These are phyloP conservation scores for Hericium rajendrae DNA, from an alignment of 768 basidiomycete species.

Conservation along the genomic window DNA sequence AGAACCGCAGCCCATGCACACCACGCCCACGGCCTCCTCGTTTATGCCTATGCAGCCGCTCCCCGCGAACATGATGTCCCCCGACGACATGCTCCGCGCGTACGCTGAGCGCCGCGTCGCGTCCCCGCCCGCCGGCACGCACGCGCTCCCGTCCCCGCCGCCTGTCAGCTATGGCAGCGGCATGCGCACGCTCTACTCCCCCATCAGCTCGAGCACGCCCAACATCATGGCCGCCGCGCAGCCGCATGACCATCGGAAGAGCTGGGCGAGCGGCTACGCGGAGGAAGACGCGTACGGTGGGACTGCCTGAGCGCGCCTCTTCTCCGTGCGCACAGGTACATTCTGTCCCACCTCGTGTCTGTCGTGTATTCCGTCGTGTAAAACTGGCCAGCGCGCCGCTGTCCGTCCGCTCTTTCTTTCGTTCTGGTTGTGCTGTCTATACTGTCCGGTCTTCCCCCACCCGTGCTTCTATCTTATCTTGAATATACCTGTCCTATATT, in stretches of 20 bases:
- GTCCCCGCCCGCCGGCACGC: conserved; percentile 17
- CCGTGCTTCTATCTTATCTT: no score
- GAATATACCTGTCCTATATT: no score
- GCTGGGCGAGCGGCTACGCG: neutral
- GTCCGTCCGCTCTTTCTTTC: no score
- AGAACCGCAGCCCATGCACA: conserved; percentile 26
- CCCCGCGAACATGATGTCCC: conserved; percentile 38
- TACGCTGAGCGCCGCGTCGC: conserved; percentile 44
- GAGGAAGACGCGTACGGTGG: neutral
- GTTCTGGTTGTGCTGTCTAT: no score
- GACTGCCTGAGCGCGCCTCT: neutral
- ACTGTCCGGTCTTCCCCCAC: no score
- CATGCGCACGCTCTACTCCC: conserved; percentile 27
- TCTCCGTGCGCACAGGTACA: neutral
- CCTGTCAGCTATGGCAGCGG: conserved; percentile 19
- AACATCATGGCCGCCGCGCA: neutral
- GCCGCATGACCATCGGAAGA: neutral
- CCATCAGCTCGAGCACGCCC: neutral
- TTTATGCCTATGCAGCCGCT: conserved; percentile 33
- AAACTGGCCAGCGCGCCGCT: no score
- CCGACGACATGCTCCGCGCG: conserved; percentile 70
- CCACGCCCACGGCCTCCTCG: conserved; percentile 20
- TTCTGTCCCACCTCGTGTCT: no score
- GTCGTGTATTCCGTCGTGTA: no score
- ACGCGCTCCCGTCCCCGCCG: conserved; percentile 16